phyloP scores from a whole-genome alignment of 352 stramenopile species.

The Globisporangium cederbergense region DNA sequence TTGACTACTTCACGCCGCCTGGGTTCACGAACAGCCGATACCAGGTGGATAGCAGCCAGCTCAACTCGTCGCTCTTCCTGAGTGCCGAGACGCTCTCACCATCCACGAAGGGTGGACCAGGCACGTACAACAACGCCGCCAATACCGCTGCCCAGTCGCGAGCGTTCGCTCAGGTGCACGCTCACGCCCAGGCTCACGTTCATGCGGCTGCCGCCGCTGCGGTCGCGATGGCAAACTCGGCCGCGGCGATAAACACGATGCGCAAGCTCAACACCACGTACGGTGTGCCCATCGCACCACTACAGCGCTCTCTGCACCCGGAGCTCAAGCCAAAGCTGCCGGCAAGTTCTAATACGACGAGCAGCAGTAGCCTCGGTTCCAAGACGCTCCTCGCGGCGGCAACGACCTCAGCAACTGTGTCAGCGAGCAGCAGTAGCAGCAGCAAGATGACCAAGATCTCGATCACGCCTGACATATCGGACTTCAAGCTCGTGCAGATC shows the following conservation, averaged over 20 bases:
- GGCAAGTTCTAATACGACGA: conserved; percentile 16
- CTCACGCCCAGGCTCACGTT: conserved; percentile 23
- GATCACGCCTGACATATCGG: conserved; percentile 72
- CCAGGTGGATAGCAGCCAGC: conserved; percentile 29
- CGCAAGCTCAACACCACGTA: conserved; percentile 51
- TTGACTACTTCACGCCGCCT: conserved; percentile 69
- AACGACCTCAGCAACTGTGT: neutral
- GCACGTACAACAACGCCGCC: conserved; percentile 16
- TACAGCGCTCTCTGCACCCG: conserved; percentile 32
- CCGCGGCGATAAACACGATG: conserved; percentile 47
- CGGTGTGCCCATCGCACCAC: conserved; percentile 44
- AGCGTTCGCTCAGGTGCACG: conserved; percentile 23
- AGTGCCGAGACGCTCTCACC: conserved; percentile 40
- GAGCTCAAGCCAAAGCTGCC: conserved; percentile 45
- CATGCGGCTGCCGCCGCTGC: conserved; percentile 35
- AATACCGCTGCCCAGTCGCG: conserved; percentile 6
- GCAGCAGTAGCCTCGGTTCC: conserved; percentile 9
- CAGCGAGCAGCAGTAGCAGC: conserved; percentile 16
- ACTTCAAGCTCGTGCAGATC: conserved; percentile 87
- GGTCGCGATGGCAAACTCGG: conserved; percentile 57
- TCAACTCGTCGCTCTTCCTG: conserved; percentile 34
- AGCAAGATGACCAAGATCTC: conserved; percentile 49
- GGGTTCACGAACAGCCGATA: conserved; percentile 31
- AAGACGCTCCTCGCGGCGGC: conserved; percentile 9
- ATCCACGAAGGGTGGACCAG: conserved; percentile 24